A percentile compares a stretch with the other conserved stretches of the same genome.
Evolutionary conservation across 768 basidiomycete genomes (phyloP).

Genomic region (Hypsizygus marmoreus): DNA sequence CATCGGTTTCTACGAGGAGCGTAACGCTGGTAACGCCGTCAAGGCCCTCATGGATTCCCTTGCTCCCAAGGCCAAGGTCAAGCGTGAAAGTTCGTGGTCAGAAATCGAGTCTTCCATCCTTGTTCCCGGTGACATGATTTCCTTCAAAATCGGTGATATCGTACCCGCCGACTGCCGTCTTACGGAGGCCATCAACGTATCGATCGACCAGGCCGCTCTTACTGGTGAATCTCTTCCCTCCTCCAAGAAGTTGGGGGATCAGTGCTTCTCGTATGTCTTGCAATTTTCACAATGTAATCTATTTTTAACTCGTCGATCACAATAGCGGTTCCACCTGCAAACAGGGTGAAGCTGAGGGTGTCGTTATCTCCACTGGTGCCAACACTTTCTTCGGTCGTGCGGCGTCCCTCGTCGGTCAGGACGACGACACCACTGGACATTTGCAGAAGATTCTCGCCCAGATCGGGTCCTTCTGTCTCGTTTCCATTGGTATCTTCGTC

Average conservation of each 20-base stretch:
- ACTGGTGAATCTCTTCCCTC: constrained; percentile 97
- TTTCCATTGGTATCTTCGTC: constrained; percentile 96
- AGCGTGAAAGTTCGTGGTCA: constrained; percentile 79
- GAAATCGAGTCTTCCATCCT: constrained; percentile 91
- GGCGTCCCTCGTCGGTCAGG: constrained; percentile 94
- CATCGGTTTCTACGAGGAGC: constrained; percentile 98
- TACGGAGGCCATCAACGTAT: constrained; percentile 94
- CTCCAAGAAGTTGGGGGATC: constrained; percentile 90
- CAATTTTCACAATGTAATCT: constrained; percentile 3
- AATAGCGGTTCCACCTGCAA: constrained; percentile 94
- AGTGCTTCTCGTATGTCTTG: constrained; percentile 91
- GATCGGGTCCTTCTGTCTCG: constrained; percentile 96
- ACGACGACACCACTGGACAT: constrained; percentile 97
- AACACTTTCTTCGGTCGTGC: constrained; percentile 99
- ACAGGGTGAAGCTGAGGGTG: constrained; percentile 98
- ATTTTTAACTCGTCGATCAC: constrained; percentile 7
- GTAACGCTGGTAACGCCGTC: constrained; percentile 97
- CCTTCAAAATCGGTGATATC: constrained; percentile 99
- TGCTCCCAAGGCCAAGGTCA: constrained; percentile 95
- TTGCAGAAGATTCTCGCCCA: constrained; percentile 98
- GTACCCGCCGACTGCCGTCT: constrained; percentile 98
- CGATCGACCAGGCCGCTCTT: constrained; percentile 97
- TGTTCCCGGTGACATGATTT: constrained; percentile 93
- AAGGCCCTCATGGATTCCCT: constrained; percentile 99
- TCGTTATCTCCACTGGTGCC: constrained; percentile 96